Conservation (phyloP, 2,329 filamentous ascomycete species). For the Pezicula neosporulosa region DNA sequence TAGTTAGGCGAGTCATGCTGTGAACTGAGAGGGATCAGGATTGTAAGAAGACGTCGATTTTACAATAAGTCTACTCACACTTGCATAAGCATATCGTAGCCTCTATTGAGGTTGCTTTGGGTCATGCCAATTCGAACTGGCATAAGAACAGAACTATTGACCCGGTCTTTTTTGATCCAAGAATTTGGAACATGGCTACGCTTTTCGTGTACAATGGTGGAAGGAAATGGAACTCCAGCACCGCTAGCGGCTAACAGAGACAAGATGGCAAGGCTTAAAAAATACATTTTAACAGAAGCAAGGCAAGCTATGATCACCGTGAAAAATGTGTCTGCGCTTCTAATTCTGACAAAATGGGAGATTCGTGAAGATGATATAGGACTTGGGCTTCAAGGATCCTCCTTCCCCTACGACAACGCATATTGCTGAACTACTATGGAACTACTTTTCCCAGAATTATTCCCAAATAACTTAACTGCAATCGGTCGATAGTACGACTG, state of each 20-base stretch:
- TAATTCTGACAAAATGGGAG: too few relatives aligned
- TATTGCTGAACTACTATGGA: too few relatives aligned
- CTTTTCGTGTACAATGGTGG: constrained; percentile 19
- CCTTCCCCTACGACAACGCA: background rate
- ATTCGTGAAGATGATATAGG: too few relatives aligned
- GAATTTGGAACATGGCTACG: constrained; percentile 8
- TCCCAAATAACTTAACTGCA: too few relatives aligned
- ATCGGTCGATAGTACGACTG: too few relatives aligned
- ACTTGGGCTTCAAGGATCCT: background rate
- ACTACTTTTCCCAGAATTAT: too few relatives aligned
- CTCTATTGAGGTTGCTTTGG: constrained; percentile 42
- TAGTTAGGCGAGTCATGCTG: constrained; percentile 41
- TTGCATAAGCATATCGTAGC: constrained; percentile 37
- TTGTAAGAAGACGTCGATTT: background rate
- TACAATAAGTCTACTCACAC: constrained; percentile 22
- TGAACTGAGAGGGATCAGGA: constrained; percentile 15
- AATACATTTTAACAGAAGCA: constrained; percentile 9
- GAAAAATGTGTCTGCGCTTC: too few relatives aligned
- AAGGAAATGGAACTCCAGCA: constrained; percentile 10
- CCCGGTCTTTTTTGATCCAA: constrained; percentile 16
- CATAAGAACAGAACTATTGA: constrained; percentile 6
- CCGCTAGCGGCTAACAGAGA: constrained; percentile 6
- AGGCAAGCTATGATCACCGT: too few relatives aligned
- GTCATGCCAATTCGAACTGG: constrained; percentile 35
- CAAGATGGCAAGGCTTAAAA: constrained; percentile 10